Base-by-base conservation (phyloP, 1,139 yeast species). In the Blastobotrys arbuscula region DNA sequence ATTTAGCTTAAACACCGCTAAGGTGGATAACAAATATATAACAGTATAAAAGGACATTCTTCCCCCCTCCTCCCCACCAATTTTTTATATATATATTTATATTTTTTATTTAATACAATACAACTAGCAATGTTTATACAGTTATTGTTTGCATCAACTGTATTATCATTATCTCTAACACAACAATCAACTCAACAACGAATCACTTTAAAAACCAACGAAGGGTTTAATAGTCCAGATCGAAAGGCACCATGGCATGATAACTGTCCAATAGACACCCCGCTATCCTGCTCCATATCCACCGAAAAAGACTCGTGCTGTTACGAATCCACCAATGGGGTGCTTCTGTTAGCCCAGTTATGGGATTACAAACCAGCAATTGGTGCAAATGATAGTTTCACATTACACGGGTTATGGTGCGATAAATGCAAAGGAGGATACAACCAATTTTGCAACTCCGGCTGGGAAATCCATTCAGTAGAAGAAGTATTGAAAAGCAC, bases 281-380 rank as follows among this genome's bases (percentile, higher is more conserved):
- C 96, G 0, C 64, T 78, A 33, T 76, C 88, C n/a, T 85, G 96
- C 60, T 66, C 75, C 18, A 61, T 64, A 41, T 56, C 66, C 15
- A 40, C 55, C 8, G 53, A 54, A 16, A 45, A 52, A 2, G 61
- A 70, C 74, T 64, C 81, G 1, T 92, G 98, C 62, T 92, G 97
- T 65, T 87, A 82, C 64, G 97, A 90, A 62, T 76, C 81, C 44
- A 95, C 96, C 2, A 92, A 94, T 31, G 97, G 97, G 1, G 75
- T 89, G 15, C 72, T 90, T 38, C 67, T 90, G 44, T 86, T 82
- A 60, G 87, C 97, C 0, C 97, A 92, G 64, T 89, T 90, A 67
- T 92, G 97, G 97, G 96, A 89, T 65, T 87, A 85, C 62, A 71
- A 72, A 52, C 97, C 97, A 0, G 81, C 94, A 2, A 74, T 83